Evolutionary conservation across 2,329 filamentous ascomycete species (phyloP).

Genomic region (Huntiella bhutanensis): DNA sequence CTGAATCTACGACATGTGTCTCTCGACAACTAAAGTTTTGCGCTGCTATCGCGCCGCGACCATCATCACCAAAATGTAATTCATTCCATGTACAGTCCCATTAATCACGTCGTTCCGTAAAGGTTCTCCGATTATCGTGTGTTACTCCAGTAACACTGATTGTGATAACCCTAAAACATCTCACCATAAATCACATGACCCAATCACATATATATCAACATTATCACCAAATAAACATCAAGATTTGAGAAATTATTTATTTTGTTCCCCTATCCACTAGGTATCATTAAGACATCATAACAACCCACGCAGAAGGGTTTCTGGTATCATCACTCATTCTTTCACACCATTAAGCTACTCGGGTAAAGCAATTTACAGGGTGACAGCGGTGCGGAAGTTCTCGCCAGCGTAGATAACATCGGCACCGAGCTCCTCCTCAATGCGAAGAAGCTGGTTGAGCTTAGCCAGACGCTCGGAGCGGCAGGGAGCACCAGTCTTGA

Average conservation of each 20-base stretch:
- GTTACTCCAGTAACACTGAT: constrained; percentile 6
- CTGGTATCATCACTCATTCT: constrained; percentile 9
- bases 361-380: constrained; percentile 42
- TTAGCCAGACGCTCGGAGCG: constrained; percentile 97
- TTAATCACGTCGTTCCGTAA: background rate
- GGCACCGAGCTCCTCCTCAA: constrained; percentile 93
- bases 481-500: constrained; percentile 95
- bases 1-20: too few species aligned
- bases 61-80: too few species aligned
- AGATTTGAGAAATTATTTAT: constrained; percentile 5
- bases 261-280: constrained; percentile 8
- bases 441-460: constrained; percentile 99
- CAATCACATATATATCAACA: background rate
- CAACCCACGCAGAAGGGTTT: constrained; percentile 9
- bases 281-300: constrained; percentile 1
- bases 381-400: constrained; percentile 82
- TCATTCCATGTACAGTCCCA: too few species aligned
- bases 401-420: constrained; percentile 80
- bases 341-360: background rate
- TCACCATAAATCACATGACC: background rate
- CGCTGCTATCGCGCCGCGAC: too few species aligned
- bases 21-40: too few species aligned
- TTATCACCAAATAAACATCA: background rate
- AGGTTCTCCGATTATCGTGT: background rate
- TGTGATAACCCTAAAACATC: background rate